Percentiles rank a stretch among this genome's conserved stretches.
These are phyloP conservation scores for Dryas octopetala DNA, from an alignment of 306 rosid species.

Conservation along the genomic window DNA sequence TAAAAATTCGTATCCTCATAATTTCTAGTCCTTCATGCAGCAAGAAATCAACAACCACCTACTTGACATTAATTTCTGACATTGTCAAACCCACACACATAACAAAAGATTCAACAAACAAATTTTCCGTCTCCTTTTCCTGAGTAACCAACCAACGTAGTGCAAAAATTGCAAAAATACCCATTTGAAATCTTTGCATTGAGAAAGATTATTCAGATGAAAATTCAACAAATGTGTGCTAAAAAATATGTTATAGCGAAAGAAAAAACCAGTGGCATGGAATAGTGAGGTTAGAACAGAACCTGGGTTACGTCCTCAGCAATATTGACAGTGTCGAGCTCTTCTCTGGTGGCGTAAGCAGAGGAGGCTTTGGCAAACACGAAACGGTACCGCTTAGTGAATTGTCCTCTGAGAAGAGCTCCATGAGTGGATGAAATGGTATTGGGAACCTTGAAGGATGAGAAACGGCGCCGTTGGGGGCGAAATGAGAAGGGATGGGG, in stretches of 20 bases:
- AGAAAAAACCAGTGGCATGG: neutral
- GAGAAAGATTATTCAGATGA: neutral
- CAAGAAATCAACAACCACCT: neutral
- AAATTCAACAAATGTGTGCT: neutral
- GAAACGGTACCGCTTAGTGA: neutral
- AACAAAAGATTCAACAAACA: neutral
- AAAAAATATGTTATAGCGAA: neutral
- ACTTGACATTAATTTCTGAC: too few relatives aligned
- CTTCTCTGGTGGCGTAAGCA: constrained; percentile 45
- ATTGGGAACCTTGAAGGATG: constrained; percentile 15
- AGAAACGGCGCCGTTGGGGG: constrained; percentile 21
- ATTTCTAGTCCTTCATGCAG: neutral
- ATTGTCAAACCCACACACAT: neutral
- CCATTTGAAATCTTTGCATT: neutral
- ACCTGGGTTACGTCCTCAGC: constrained; percentile 97
- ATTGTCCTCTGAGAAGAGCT: neutral
- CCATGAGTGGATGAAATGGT: constrained; percentile 12
- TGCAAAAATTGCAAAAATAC: neutral
- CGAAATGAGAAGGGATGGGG: constrained; percentile 26
- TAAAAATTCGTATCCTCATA: neutral
- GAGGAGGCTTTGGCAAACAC: constrained; percentile 36
- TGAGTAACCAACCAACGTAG: neutral
- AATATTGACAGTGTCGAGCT: constrained; percentile 74
- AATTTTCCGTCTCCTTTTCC: neutral
- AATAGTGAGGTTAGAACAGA: neutral